Base-by-base conservation (phyloP, 805 yeast genomes). In the Dipodascopsis uninucleata region DNA sequence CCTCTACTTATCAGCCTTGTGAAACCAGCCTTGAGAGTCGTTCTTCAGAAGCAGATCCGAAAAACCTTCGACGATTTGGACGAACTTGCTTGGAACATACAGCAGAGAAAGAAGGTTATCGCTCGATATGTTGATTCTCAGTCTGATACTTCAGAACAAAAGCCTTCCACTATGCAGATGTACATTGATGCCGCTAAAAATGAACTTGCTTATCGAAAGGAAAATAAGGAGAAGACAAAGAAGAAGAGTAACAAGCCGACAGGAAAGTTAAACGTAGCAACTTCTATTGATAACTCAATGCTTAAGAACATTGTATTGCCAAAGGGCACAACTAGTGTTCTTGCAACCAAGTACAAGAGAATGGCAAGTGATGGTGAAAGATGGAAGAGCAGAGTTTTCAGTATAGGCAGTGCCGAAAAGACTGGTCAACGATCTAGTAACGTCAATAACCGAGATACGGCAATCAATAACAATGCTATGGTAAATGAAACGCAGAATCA, bases 331-430 rank as follows among this genome's bases (percentile, higher is more conserved):
- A 6, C 53, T 23, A 32, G 42, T 21, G 28, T 14, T 17, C 25
- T 24, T 24, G 49, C 49, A 3, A 36, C 50, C n/a, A 32, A 38
- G 31, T 47, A 47, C 37, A 47, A 45, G 36, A 26, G 32, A 22
- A 26, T 44, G 43, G 56, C 53, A 1, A 32, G 18, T 18, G 32
- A 39, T 17, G 57, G 57, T 14, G 49, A 47, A n/a, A 18, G 48
- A 14, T 53, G 57, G 57, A 38, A 18, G 28, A 50, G 55, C 12
- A 36, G 47, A 16, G 43, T 52, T 10, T 53, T 52, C 32, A 43
- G 34, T 22, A 34, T 49, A 14, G 54, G 54, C 28, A 21, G 22
- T 12, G 45, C 42, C 2, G 43, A 20, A 9, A 33, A 46, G 18
- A 36, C 33, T 9, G 8, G 40, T 5, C 23, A 32, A 10, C 42